Evolutionary conservation across 352 stramenopile species (phyloP).

Genomic region (Phytophthora ramorum): DNA sequence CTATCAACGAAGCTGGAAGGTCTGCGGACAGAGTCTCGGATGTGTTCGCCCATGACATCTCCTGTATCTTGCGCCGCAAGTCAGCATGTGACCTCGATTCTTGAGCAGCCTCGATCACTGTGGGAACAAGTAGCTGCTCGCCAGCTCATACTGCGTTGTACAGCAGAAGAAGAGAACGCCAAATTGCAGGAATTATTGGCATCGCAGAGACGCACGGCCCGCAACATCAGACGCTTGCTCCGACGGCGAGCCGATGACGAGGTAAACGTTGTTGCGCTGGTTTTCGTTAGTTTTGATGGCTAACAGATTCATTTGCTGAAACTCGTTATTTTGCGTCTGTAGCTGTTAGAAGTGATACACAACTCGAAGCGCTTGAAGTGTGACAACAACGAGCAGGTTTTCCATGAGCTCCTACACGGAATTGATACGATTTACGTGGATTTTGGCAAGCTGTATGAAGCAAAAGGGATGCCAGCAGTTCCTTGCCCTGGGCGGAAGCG

Average conservation of each 20-base stretch:
- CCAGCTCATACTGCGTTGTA: background rate
- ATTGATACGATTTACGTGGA: conserved; percentile 1
- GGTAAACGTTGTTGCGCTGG: background rate
- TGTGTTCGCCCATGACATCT: background rate
- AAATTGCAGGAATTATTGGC: background rate
- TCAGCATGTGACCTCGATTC: conserved; percentile 1
- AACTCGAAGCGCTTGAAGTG: background rate
- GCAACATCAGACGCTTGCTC: conserved; percentile 6
- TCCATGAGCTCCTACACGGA: background rate
- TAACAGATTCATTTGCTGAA: too few species aligned
- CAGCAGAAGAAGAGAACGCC: conserved; percentile 11
- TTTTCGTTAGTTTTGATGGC: too few species aligned
- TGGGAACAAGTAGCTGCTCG: conserved; percentile 9
- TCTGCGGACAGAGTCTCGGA: background rate
- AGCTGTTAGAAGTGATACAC: background rate
- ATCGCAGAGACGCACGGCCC: background rate
- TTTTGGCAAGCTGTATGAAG: background rate
- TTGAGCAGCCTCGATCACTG: background rate
- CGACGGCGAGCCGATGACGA: conserved; percentile 6
- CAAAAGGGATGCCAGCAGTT: background rate
- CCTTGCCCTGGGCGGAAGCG: conserved; percentile 6
- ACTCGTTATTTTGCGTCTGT: background rate
- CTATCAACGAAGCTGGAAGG: background rate
- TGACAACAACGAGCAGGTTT: conserved; percentile 2
- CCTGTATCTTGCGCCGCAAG: background rate